Evolutionary conservation across 1,139 yeast species (phyloP).

Genomic region (Taiozyma sp.): DNA sequence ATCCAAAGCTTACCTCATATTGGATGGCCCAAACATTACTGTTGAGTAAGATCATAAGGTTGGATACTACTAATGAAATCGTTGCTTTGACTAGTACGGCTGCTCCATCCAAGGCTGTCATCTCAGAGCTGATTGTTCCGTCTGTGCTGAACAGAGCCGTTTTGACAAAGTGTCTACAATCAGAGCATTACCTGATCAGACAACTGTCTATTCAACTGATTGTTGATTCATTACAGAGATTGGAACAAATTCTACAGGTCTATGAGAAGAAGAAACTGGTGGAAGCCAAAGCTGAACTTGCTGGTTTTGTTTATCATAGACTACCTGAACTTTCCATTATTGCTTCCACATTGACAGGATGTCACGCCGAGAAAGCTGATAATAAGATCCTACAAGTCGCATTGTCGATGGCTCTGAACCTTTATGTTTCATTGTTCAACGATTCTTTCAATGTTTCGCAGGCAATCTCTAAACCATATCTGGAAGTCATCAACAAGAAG

Average conservation of each 20-base stretch:
- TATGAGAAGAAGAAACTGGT: conserved; percentile 39
- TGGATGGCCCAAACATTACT: conserved; percentile 76
- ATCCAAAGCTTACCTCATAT: conserved; percentile 71
- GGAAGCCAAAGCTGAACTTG: conserved; percentile 31
- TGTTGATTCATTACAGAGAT: conserved; percentile 49
- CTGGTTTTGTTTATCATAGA: conserved; percentile 31
- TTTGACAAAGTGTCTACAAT: conserved; percentile 53
- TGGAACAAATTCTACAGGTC: conserved; percentile 34
- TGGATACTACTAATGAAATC: conserved; percentile 45
- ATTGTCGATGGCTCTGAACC: conserved; percentile 28
- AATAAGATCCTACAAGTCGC: conserved; percentile 37
- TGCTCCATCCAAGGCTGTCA: conserved; percentile 26
- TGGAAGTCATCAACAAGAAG: conserved; percentile 27
- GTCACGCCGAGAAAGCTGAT: conserved; percentile 27
- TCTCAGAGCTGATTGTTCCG: conserved; percentile 61
- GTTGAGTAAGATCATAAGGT: conserved; percentile 50
- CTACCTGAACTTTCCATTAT: conserved; percentile 48
- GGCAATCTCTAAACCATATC: conserved; percentile 27
- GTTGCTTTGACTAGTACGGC: conserved; percentile 22
- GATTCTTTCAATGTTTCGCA: conserved; percentile 27
- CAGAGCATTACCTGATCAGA: conserved; percentile 51
- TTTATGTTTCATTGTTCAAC: conserved; percentile 30
- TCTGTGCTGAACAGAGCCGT: conserved; percentile 57
- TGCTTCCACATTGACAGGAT: conserved; percentile 34
- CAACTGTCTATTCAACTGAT: conserved; percentile 65